Evolutionary conservation across 768 basidiomycete genomes (phyloP), one percentile per base, ranked within the genome.

Genomic region (Agaricus subrufescens): DNA sequence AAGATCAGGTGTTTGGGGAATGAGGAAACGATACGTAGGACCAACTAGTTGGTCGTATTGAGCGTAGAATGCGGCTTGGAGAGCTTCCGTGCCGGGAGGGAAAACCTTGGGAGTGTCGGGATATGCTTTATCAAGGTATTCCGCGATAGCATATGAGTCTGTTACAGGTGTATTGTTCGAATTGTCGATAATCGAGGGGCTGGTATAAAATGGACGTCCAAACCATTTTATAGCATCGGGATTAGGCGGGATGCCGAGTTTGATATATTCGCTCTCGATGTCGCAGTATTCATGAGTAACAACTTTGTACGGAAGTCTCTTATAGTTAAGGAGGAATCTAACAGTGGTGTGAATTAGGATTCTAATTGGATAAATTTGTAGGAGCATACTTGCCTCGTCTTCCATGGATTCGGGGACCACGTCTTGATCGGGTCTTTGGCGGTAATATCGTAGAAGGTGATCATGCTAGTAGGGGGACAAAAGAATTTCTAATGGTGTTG

Each of bases 111-210:
- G 73, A 0, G 69, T 68, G 39, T 67, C 61, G 0, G 76, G 73
- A 65, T 76, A 81, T 1, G 65, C 62, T 2, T 69, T 64, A 48
- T 80, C 79, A 55, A 80, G 67, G 63, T 81, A 79, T 14, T 69
- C 56, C 0, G 71, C 77, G 54, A 80, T 80, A 47, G 53, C 59
- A 29, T 66, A 54, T 0, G 77, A 76, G 14, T 81, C 75, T 7
- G 67, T 53, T 26, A 79, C 45, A 7, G 62, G 49, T 0, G 58
- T 57, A 4, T 65, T 62, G 25, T 76, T 75, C 45, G 60, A 60
- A 0, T 71, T 70, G 62, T 81, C 79, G 51, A 72, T 64, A 51
- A 82, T 75, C 37, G 73, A 62, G 3, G 80, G 79, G 0, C 78
- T 58, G 14, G 75, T 79, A 63, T 76, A 76, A 30, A 57, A 48